phyloP scores from a whole-genome alignment of 2,329 filamentous ascomycete genomes.

The Mariannaea sp. region DNA sequence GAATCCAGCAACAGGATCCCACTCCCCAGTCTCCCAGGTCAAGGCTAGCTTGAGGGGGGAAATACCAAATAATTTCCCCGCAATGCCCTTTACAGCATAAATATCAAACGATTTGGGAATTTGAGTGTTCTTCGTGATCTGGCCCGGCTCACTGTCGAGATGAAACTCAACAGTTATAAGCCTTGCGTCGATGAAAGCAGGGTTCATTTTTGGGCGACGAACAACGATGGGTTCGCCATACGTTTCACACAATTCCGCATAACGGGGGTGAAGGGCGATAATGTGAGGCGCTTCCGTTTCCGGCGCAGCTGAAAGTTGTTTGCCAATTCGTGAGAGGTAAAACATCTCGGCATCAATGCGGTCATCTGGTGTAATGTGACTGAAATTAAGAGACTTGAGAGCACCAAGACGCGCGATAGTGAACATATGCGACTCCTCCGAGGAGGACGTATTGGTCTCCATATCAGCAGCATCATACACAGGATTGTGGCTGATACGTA shows the following conservation, averaged over 20 bases:
- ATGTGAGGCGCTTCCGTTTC: constrained; percentile 60
- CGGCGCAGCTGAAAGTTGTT: constrained; percentile 68
- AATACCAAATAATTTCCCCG: constrained; percentile 70
- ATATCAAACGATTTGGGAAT: constrained; percentile 80
- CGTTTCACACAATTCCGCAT: constrained; percentile 71
- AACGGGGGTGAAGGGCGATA: constrained; percentile 70
- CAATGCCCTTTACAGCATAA: constrained; percentile 80
- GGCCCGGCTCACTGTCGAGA: constrained; percentile 21
- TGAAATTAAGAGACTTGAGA: constrained; percentile 75
- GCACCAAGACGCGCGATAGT: constrained; percentile 74
- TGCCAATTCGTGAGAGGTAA: constrained; percentile 83
- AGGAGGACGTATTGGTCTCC: constrained; percentile 53
- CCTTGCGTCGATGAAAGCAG: constrained; percentile 80
- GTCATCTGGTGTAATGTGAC: constrained; percentile 71
- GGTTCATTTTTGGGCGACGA: constrained; percentile 65
- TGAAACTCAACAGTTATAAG: constrained; percentile 68
- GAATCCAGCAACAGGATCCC: constrained; percentile 75
- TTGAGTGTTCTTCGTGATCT: constrained; percentile 44
- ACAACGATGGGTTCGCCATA: constrained; percentile 74
- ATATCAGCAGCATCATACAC: constrained; percentile 64
- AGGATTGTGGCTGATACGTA: constrained; percentile 86
- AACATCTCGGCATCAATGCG: constrained; percentile 90
- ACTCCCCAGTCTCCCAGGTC: constrained; percentile 89
- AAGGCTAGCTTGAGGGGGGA: constrained; percentile 68
- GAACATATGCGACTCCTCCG: constrained; percentile 88